A percentile compares a stretch with the other conserved stretches of the same genome.
Conservation (phyloP, 495 filamentous ascomycete genomes). For the Aspergillus kassunensis region DNA sequence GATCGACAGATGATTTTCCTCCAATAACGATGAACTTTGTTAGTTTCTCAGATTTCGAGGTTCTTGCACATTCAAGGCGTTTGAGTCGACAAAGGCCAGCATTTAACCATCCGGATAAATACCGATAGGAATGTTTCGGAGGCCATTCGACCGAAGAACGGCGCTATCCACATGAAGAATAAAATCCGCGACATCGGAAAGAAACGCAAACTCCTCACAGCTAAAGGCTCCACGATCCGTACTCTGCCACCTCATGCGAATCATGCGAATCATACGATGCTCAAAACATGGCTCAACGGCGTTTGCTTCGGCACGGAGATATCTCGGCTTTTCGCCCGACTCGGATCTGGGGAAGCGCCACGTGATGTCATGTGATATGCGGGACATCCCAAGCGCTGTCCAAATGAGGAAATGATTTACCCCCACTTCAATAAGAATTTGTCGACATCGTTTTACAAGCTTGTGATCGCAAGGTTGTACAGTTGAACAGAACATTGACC, state of each 20-base stretch:
- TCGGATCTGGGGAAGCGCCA: constrained; percentile 15
- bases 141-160: constrained; percentile 2
- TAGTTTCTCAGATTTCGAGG: background rate
- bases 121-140: background rate
- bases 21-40: constrained; percentile 1
- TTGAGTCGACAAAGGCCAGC: too few relatives aligned
- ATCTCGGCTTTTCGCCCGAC: constrained; percentile 1
- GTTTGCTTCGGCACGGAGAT: background rate
- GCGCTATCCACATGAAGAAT: background rate
- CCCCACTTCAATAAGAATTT: constrained; percentile 11
- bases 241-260: background rate
- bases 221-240: background rate
- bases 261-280: too few relatives aligned
- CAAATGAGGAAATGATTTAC: background rate
- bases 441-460: background rate
- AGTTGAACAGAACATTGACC: background rate
- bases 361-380: constrained; percentile 18
- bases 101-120: background rate
- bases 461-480: background rate
- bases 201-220: background rate
- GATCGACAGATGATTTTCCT: constrained; percentile 8
- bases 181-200: background rate
- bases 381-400: background rate
- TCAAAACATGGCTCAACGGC: constrained; percentile 7
- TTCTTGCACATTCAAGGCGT: background rate